These are phyloP conservation scores for Tricholoma bakamatsutake DNA, from an alignment of 768 basidiomycete genomes.

Conservation along the genomic window DNA sequence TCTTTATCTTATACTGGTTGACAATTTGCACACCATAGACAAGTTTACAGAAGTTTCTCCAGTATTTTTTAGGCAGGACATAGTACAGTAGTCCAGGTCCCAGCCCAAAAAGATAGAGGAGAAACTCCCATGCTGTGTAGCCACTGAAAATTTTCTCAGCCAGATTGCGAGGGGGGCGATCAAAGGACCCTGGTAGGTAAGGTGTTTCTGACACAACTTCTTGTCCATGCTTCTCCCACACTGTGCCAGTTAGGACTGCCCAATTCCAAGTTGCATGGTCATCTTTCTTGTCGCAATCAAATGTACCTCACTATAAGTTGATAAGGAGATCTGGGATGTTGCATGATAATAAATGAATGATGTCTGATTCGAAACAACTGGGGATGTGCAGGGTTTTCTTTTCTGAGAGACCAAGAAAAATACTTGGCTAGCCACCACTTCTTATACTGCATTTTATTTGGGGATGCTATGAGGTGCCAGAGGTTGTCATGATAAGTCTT, in stretches of 20 bases:
- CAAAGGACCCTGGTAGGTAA: conserved; percentile 26
- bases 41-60: conserved; percentile 26
- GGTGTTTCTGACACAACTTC: not conserved
- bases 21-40: conserved; percentile 22
- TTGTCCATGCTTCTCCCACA: not conserved
- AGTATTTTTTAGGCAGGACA: conserved; percentile 24
- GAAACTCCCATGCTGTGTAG: conserved; percentile 33
- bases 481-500: conserved; percentile 2
- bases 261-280: not conserved
- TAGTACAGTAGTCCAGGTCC: conserved; percentile 24
- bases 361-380: not conserved
- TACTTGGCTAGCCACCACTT: not conserved
- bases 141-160: conserved; percentile 31
- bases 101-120: conserved; percentile 27
- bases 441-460: not conserved
- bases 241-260: not conserved
- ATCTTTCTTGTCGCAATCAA: conserved; percentile 4
- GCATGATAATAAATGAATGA: not conserved
- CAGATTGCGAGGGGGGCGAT: conserved; percentile 20
- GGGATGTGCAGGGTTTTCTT: not conserved
- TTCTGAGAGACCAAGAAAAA: not conserved
- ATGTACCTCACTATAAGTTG: not conserved
- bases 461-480: not conserved
- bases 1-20: conserved; percentile 18
- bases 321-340: conserved; percentile 2